Evolutionary conservation across 2,329 filamentous ascomycete species (phyloP).

Genomic region (Emmonsiellopsis sp.): DNA sequence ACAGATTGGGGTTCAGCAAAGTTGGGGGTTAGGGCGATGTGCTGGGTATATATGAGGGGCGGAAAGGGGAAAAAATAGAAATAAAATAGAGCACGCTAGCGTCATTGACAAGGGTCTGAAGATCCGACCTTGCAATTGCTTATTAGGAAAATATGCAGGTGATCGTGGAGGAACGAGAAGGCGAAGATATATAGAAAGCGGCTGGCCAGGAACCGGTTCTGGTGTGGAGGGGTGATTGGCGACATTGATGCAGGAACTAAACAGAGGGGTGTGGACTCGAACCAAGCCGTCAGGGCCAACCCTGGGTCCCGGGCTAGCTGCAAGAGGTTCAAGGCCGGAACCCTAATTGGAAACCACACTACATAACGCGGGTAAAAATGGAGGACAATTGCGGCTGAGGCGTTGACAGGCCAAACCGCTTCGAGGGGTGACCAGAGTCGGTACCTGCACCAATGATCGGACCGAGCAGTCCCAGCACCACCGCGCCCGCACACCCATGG

Average conservation of each 20-base stretch:
- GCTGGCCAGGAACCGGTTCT: background rate
- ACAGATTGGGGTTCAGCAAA: background rate
- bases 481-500: background rate
- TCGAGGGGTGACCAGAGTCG: background rate
- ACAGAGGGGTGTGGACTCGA: background rate
- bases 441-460: background rate
- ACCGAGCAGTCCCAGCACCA: background rate
- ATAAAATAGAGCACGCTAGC: slow-evolving; percentile 1
- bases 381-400: slow-evolving; percentile 2
- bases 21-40: background rate
- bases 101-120: background rate
- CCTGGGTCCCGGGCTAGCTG: background rate
- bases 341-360: background rate
- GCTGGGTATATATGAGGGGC: background rate
- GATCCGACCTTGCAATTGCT: background rate
- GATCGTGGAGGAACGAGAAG: background rate
- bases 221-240: background rate
- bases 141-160: background rate
- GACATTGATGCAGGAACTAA: background rate
- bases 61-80: slow-evolving; percentile 2
- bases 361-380: background rate
- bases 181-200: slow-evolving; percentile 2
- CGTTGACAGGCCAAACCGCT: background rate
- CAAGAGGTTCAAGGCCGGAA: background rate
- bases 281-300: background rate